A percentile compares a stretch with the other conserved stretches of the same genome.
These are phyloP conservation scores for Castanea mollissima DNA, from an alignment of 306 rosid species.

Conservation along the genomic window DNA sequence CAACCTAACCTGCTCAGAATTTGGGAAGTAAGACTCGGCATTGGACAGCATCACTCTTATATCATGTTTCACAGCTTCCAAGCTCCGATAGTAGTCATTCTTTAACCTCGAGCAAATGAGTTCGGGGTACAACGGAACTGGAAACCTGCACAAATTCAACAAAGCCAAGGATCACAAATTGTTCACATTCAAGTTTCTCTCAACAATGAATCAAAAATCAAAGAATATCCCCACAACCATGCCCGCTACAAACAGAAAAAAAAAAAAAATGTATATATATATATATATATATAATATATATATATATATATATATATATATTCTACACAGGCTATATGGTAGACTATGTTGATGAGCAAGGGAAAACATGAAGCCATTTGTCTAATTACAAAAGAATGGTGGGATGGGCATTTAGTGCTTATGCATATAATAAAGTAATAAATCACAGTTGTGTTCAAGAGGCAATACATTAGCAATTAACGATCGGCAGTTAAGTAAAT, in stretches of 20 bases:
- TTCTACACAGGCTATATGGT: neutral
- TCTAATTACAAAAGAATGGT: neutral
- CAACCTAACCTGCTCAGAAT: slow-evolving; percentile 33
- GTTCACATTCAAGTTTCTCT: slow-evolving; percentile 2
- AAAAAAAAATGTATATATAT: neutral
- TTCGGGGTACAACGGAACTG: slow-evolving; percentile 65
- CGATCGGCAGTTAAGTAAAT: neutral
- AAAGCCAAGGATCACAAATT: slow-evolving; percentile 22
- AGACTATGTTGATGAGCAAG: neutral
- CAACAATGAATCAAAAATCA: neutral
- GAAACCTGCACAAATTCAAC: slow-evolving; percentile 47
- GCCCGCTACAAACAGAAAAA: neutral
- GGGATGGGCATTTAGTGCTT: neutral
- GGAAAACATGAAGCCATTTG: neutral
- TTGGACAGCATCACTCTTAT: slow-evolving; percentile 56
- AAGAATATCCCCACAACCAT: neutral
- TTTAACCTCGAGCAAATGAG: slow-evolving; percentile 53
- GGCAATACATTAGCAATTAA: neutral
- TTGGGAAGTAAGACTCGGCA: slow-evolving; percentile 38
- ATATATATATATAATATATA: no score
- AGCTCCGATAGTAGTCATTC: slow-evolving; percentile 67
- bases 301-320: no score
- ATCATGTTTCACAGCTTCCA: slow-evolving; percentile 72
- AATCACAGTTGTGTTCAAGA: neutral
- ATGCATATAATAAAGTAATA: neutral